phyloP scores from a whole-genome alignment of 176 grass and related monocot species.

The Aechmea fasciata region DNA sequence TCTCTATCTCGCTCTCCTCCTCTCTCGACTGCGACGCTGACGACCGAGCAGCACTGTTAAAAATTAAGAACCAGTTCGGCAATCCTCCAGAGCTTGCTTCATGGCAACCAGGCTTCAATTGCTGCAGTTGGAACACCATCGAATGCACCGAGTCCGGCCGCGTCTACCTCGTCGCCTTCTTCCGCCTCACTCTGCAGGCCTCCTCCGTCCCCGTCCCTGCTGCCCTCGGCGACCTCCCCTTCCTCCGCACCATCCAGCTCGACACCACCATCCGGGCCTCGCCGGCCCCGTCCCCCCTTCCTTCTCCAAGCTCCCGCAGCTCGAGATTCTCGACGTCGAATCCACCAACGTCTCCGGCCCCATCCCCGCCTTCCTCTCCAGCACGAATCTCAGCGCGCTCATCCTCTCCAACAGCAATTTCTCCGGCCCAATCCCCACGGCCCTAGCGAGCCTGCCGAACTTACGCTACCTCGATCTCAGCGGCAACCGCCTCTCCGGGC shows the following conservation, averaged over 20 bases:
- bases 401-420: constrained; percentile 53
- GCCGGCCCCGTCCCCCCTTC: constrained; percentile 45
- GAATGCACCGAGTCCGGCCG: constrained; percentile 23
- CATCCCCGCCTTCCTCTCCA: constrained; percentile 28
- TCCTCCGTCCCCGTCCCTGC: constrained; percentile 33
- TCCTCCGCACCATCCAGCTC: constrained; percentile 42
- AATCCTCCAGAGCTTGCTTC: constrained; percentile 40
- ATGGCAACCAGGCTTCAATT: constrained; percentile 47
- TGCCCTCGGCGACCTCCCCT: constrained; percentile 43
- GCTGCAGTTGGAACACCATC: constrained; percentile 48
- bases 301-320: constrained; percentile 40
- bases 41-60: constrained; percentile 45
- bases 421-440: constrained; percentile 38
- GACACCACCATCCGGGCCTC: constrained; percentile 36
- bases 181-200: constrained; percentile 11
- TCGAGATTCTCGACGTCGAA: constrained; percentile 42
- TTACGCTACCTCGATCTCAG: constrained; percentile 67
- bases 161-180: constrained; percentile 28
- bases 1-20: neutral
- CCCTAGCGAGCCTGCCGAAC: constrained; percentile 20
- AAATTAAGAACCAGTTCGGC: constrained; percentile 46
- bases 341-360: constrained; percentile 60
- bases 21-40: constrained; percentile 24
- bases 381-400: constrained; percentile 33
- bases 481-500: constrained; percentile 56